Evolutionary conservation across 2,329 filamentous ascomycete genomes (phyloP).

Genomic region (Penicillium sp.): DNA sequence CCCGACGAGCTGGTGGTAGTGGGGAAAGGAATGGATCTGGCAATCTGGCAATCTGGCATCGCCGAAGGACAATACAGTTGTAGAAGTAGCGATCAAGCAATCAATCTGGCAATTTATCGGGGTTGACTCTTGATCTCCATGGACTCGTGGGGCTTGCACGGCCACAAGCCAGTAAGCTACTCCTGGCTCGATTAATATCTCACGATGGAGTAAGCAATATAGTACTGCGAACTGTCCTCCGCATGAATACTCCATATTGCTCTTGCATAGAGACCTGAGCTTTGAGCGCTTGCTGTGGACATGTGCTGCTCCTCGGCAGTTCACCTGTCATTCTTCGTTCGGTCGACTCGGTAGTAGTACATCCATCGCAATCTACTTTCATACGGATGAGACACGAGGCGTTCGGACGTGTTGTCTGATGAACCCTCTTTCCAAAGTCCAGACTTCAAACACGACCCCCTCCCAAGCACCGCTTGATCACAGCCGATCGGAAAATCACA

Average conservation of each 20-base stretch:
- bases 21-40: neutral
- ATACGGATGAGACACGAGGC: neutral
- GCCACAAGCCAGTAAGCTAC: no score
- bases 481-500: slow-evolving; percentile 8
- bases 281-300: neutral
- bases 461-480: neutral
- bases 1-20: neutral
- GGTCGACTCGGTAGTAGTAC: neutral
- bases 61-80: neutral
- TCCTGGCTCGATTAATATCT: no score
- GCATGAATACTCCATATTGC: no score
- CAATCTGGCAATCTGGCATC: neutral
- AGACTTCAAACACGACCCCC: neutral
- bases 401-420: neutral
- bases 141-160: no score
- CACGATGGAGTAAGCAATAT: neutral
- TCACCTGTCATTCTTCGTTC: neutral
- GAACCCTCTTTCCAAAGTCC: neutral
- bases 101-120: no score
- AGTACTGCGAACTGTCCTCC: no score
- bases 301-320: slow-evolving; percentile 3
- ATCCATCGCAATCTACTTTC: neutral
- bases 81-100: no score
- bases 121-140: no score
- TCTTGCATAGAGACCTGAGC: no score